Evolutionary conservation across 768 basidiomycete species (phyloP).

Genomic region (Sarcomyxa edulis): DNA sequence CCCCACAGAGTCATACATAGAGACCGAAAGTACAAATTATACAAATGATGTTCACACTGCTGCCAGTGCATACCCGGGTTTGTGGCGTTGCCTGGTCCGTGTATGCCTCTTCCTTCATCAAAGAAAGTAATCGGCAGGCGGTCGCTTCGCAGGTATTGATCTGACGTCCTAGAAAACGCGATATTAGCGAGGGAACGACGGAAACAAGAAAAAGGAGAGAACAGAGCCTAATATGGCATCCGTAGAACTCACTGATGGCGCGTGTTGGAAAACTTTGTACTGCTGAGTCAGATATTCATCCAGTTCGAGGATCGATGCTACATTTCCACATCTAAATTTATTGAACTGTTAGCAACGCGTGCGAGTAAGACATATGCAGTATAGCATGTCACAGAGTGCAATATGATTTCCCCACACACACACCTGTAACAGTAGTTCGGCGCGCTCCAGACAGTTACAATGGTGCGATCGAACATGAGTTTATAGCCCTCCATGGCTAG

Average conservation of each 20-base stretch:
- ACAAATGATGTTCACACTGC: too few relatives aligned
- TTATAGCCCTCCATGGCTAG: conserved; percentile 98
- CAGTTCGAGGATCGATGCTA: conserved; percentile 90
- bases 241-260: conserved; percentile 62
- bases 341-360: not conserved
- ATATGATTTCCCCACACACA: too few relatives aligned
- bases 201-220: conserved; percentile 4
- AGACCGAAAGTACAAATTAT: too few relatives aligned
- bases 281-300: conserved; percentile 92
- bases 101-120: too few relatives aligned
- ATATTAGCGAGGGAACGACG: conserved; percentile 1
- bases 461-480: conserved; percentile 91
- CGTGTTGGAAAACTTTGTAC: conserved; percentile 94
- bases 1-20: too few relatives aligned
- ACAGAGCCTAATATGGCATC: conserved; percentile 7
- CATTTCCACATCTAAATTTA: conserved; percentile 78
- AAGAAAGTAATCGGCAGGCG: conserved; percentile 85
- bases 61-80: too few relatives aligned
- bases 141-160: conserved; percentile 78
- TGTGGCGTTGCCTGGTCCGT: too few relatives aligned
- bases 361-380: too few relatives aligned
- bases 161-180: conserved; percentile 56
- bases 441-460: conserved; percentile 98
- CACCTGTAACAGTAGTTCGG: conserved; percentile 98
- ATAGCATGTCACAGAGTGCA: too few relatives aligned